phyloP scores from a whole-genome alignment of 2,329 filamentous ascomycete genomes.

The Colletotrichum viniferum region DNA sequence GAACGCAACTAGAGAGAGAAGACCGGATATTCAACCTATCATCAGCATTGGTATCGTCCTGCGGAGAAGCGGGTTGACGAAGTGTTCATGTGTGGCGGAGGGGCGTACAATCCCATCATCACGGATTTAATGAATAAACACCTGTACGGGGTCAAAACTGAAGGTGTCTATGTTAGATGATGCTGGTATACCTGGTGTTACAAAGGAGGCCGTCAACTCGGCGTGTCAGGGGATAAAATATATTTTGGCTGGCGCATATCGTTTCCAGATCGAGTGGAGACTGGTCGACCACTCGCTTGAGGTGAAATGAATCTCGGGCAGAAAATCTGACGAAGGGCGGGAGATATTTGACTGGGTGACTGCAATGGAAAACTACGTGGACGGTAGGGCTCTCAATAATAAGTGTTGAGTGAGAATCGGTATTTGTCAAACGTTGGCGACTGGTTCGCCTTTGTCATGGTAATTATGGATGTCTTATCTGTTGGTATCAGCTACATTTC shows the following conservation, averaged over 20 bases:
- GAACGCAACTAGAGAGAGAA: too few relatives aligned
- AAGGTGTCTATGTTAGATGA: neutral
- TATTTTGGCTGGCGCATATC: neutral
- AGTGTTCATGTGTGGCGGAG: neutral
- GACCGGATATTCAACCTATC: too few relatives aligned
- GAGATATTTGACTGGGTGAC: neutral
- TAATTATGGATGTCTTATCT: neutral
- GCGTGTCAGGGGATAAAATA: neutral
- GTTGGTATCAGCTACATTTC: neutral
- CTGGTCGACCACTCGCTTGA: neutral
- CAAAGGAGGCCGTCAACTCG: neutral
- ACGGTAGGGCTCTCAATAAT: neutral
- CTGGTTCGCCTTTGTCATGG: too few relatives aligned
- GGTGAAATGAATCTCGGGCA: neutral
- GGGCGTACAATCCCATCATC: neutral
- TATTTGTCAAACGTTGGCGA: neutral
- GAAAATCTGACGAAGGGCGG: neutral
- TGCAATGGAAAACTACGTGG: neutral
- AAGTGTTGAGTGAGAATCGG: neutral
- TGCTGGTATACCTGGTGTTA: neutral
- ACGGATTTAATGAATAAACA: neutral
- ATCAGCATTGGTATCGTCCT: too few relatives aligned
- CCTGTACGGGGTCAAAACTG: neutral
- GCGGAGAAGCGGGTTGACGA: neutral
- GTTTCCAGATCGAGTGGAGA: neutral